A percentile compares a stretch with the other conserved stretches of the same genome.
phyloP scores from a whole-genome alignment of 73 alveolate genomes.

The Stentor coeruleus region DNA sequence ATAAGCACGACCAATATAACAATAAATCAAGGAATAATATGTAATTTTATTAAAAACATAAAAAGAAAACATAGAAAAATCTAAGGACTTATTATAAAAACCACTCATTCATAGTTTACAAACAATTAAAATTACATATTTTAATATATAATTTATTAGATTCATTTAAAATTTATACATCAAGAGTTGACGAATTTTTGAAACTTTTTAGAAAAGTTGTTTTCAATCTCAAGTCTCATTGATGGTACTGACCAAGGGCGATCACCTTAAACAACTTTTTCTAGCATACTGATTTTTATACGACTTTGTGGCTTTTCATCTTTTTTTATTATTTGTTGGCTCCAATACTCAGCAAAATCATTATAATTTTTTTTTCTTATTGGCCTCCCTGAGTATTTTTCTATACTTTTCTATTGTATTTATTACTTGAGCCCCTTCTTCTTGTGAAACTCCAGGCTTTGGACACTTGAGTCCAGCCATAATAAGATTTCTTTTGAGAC shows the following conservation, averaged over 20 bases:
- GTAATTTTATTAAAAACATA: too few relatives aligned
- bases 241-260: not conserved
- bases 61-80: too few relatives aligned
- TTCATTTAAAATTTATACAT: too few relatives aligned
- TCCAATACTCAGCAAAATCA: too few relatives aligned
- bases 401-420: not conserved
- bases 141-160: too few relatives aligned
- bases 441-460: not conserved
- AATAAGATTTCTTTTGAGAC: not conserved
- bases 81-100: too few relatives aligned
- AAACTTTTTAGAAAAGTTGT: not conserved
- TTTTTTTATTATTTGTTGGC: not conserved
- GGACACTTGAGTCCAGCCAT: constrained; percentile 11
- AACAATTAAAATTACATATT: too few relatives aligned
- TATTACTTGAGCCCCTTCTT: not conserved
- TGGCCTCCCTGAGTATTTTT: not conserved
- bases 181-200: not conserved
- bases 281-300: not conserved
- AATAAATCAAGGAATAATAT: too few relatives aligned
- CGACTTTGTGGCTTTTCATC: not conserved
- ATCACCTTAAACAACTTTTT: not conserved
- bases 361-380: too few relatives aligned
- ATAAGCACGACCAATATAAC: too few relatives aligned
- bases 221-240: not conserved
- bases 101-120: too few relatives aligned